Percentiles rank a stretch among this genome's conserved stretches.
Conservation (phyloP, 2,329 filamentous ascomycete genomes). For the Sclerotinia subarctica region DNA sequence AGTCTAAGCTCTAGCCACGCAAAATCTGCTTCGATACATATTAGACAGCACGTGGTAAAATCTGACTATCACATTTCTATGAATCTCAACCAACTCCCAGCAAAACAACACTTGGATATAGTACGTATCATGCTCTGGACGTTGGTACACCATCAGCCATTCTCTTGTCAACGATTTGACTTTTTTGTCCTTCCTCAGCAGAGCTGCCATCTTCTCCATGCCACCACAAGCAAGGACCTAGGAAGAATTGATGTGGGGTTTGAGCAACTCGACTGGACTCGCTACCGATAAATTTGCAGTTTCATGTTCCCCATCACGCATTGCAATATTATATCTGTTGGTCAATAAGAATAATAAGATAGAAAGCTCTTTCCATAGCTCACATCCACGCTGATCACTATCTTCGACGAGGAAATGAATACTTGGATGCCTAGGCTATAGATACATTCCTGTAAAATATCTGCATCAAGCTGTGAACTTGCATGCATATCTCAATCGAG, state of each 20-base stretch:
- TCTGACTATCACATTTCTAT: no score
- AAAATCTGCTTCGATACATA: not conserved
- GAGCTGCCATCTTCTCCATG: not conserved
- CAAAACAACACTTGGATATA: not conserved
- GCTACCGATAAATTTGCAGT: not conserved
- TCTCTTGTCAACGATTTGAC: not conserved
- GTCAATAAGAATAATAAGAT: no score
- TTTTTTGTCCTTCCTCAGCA: not conserved
- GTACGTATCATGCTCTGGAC: not conserved
- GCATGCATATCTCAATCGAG: not conserved
- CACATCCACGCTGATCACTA: not conserved
- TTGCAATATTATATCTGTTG: not conserved
- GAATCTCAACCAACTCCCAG: not conserved
- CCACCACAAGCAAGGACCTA: not conserved
- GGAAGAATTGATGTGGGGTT: not conserved
- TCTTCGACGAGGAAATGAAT: not conserved
- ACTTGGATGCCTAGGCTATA: not conserved
- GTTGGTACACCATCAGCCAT: not conserved
- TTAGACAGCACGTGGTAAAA: not conserved
- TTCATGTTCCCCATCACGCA: not conserved
- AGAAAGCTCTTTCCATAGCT: not conserved
- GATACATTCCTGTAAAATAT: not conserved
- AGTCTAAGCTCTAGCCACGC: not conserved
- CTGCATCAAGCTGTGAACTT: not conserved
- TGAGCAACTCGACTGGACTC: not conserved